Evolutionary conservation across 1,284 basidiomycete species (phyloP).

Genomic region (Porodaedalea pini): DNA sequence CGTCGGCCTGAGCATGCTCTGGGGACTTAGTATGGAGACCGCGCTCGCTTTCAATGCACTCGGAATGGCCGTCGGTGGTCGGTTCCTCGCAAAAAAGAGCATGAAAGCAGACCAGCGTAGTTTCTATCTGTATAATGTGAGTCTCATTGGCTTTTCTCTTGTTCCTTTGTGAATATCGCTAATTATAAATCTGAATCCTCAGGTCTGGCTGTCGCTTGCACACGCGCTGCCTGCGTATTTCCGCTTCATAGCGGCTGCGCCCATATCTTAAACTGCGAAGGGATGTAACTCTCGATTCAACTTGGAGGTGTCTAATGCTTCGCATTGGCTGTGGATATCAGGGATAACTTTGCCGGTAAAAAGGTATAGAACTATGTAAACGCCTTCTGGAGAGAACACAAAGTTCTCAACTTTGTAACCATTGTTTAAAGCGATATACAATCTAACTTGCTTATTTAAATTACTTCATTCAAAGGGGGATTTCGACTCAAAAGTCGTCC

Average conservation of each 20-base stretch:
- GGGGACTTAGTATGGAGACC: conserved; percentile 22
- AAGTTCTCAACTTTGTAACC: too few relatives aligned
- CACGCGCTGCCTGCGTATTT: conserved; percentile 15
- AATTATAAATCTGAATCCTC: neutral
- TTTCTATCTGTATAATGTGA: conserved; percentile 12
- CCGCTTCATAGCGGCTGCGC: neutral
- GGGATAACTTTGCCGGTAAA: too few relatives aligned
- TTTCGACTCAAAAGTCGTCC: too few relatives aligned
- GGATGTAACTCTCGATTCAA: too few relatives aligned
- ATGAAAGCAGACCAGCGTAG: conserved; percentile 3
- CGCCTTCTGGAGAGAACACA: too few relatives aligned
- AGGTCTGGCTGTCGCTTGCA: conserved; percentile 20
- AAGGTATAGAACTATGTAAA: too few relatives aligned
- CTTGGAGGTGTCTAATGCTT: too few relatives aligned
- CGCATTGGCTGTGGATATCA: too few relatives aligned
- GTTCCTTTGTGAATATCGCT: neutral
- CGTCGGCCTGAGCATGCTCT: conserved; percentile 23
- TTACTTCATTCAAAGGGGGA: too few relatives aligned
- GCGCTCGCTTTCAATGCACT: conserved; percentile 25
- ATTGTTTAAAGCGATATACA: too few relatives aligned
- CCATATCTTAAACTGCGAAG: neutral
- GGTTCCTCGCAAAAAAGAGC: conserved; percentile 22
- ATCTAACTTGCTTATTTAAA: too few relatives aligned
- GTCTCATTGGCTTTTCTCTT: neutral
- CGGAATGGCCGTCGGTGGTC: conserved; percentile 28